Evolutionary conservation across 352 stramenopile species (phyloP), one percentile per base, ranked within the genome.

Genomic region (Phytophthora tubulina): DNA sequence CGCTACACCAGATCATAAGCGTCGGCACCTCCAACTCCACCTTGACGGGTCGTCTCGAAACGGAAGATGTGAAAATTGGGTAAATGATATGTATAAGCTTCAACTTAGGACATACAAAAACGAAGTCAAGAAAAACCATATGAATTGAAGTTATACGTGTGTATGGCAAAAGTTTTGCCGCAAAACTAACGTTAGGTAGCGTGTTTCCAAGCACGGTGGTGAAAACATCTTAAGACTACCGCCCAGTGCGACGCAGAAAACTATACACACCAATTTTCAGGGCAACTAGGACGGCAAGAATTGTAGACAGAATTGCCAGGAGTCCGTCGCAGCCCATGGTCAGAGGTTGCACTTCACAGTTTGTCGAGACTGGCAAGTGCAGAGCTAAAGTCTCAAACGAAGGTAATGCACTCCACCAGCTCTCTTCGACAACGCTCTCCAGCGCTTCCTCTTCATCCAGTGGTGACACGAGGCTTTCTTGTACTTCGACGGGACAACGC

Each of bases 11-110:
- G 45, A 13, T 35, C 32, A 70, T 74, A 56, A 62, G 49, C 31
- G 45, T 32, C 13, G 32, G 36, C 15, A 15, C 61, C 11, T 33
- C 14, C 49, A 32, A 63, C 5, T 31, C 6, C 50, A 30, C 50
- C 50, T 17, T 54, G 57, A 65, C 57, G 57, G 44, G 57, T 58
- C 59, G 59, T 27, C 21, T 44, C 36, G 54, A 65, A 59, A 70
- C 57, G 42, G 56, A 63, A 49, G 33, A 10, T 27, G 33, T 27
- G 31, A 38, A 49, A 66, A 55, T 14, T 17, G 3, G 13, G 33
- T 6, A 57, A 50, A 30, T 30, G 38, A 41, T 54, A 60, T n/a
- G n/a, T 60, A 38, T 31, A 44, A 42, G 17, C 44, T 52, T 63
- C 42, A 54, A 46, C 56, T 62, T 52, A 31, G 14, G 32, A 27